phyloP scores from a whole-genome alignment of 306 rosid genomes.

The Trifolium fragiferum region DNA sequence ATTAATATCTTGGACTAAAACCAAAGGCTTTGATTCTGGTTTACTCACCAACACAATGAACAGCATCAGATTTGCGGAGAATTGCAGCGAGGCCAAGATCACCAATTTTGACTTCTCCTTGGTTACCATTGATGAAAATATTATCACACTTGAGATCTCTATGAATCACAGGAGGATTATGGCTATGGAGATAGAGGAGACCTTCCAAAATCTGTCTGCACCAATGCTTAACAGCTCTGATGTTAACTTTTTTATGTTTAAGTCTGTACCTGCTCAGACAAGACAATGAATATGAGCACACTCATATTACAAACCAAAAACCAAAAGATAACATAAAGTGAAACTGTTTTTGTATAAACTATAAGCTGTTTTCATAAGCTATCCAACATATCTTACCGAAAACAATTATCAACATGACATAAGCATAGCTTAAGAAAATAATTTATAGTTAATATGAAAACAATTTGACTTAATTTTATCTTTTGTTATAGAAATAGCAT shows the following conservation, averaged over 20 bases:
- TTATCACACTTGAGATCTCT: conserved; percentile 99
- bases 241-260: conserved; percentile 78
- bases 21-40: conserved; percentile 36
- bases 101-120: conserved; percentile 97
- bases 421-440: neutral
- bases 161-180: conserved; percentile 91
- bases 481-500: neutral
- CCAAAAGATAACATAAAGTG: conserved; percentile 15
- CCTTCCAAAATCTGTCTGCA: conserved; percentile 95
- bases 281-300: conserved; percentile 11
- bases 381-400: too few species aligned
- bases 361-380: too few species aligned
- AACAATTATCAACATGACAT: too few species aligned
- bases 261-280: conserved; percentile 73
- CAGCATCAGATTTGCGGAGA: conserved; percentile 82
- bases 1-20: conserved; percentile 28
- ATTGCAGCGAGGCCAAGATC: conserved; percentile 98
- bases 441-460: neutral
- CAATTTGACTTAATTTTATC: neutral
- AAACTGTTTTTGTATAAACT: neutral
- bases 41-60: conserved; percentile 82
- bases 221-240: conserved; percentile 97
- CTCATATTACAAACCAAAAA: neutral
- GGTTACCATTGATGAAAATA: conserved; percentile 95
- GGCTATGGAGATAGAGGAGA: conserved; percentile 87